These are phyloP conservation scores for Isabelozyma gotoi DNA, from an alignment of 805 yeast species.

Conservation along the genomic window DNA sequence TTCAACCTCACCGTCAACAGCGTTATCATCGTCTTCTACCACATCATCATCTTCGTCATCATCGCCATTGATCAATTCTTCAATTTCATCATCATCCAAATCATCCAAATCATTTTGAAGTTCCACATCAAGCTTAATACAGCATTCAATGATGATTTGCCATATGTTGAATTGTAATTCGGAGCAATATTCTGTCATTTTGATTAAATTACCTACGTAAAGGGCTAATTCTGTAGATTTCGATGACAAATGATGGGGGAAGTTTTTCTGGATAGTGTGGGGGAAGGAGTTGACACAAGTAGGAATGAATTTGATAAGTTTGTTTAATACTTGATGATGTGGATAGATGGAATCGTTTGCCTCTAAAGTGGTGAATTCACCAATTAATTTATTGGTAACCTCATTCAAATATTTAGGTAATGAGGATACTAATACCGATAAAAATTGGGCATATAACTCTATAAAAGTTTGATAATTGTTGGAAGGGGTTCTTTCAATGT, in stretches of 20 bases:
- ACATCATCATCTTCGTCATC: slow-evolving; percentile 49
- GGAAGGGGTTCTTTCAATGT: slow-evolving; percentile 24
- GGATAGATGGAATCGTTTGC: slow-evolving; percentile 16
- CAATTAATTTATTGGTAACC: slow-evolving; percentile 66
- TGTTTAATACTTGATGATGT: slow-evolving; percentile 62
- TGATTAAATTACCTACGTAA: slow-evolving; percentile 65
- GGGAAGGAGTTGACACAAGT: slow-evolving; percentile 72
- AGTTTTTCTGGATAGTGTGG: slow-evolving; percentile 52
- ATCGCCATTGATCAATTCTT: slow-evolving; percentile 45
- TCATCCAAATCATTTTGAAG: slow-evolving; percentile 86
- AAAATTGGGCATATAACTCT: slow-evolving; percentile 64
- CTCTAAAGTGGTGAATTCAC: slow-evolving; percentile 47
- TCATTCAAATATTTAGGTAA: slow-evolving; percentile 89
- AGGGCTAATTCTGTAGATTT: slow-evolving; percentile 52
- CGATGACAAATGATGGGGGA: slow-evolving; percentile 76
- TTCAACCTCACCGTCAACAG: slow-evolving; percentile 40
- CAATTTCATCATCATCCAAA: slow-evolving; percentile 65
- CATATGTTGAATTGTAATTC: slow-evolving; percentile 75
- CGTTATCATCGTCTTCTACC: slow-evolving; percentile 21
- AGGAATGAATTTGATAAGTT: slow-evolving; percentile 73
- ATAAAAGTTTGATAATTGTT: slow-evolving; percentile 31
- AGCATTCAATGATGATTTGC: slow-evolving; percentile 75
- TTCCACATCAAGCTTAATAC: slow-evolving; percentile 88
- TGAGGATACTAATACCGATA: slow-evolving; percentile 77
- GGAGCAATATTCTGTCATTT: slow-evolving; percentile 63